Evolutionary conservation across 768 basidiomycete genomes (phyloP).

Genomic region (Hebeloma cylindrosporum): DNA sequence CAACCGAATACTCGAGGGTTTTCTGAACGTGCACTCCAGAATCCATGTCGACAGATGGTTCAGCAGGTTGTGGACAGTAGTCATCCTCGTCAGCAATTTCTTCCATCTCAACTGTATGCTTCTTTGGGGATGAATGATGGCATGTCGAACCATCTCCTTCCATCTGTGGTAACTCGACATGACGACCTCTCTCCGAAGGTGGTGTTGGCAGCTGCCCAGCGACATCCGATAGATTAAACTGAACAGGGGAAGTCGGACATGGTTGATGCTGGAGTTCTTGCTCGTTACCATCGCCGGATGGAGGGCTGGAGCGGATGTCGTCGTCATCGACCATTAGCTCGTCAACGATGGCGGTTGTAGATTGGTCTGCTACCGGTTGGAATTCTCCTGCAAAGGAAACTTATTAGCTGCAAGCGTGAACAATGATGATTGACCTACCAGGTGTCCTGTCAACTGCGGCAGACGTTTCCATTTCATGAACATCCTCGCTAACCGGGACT

Average conservation of each 20-base stretch:
- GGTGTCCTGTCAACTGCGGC: background rate
- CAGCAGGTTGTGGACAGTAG: background rate
- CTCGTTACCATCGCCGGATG: background rate
- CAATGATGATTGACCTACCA: too few species aligned
- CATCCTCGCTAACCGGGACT: background rate
- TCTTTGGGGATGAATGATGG: background rate
- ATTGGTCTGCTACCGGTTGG: background rate
- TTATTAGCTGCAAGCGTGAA: too few species aligned
- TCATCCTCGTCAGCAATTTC: slow-evolving; percentile 10
- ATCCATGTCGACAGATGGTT: slow-evolving; percentile 1
- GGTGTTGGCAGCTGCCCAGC: slow-evolving; percentile 25
- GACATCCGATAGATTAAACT: background rate
- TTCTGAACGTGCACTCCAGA: background rate
- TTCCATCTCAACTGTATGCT: slow-evolving; percentile 4
- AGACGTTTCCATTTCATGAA: background rate
- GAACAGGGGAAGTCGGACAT: background rate
- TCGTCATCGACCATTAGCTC: background rate
- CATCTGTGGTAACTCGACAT: slow-evolving; percentile 2
- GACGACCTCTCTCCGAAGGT: slow-evolving; percentile 19
- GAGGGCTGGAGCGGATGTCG: background rate
- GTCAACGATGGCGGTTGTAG: background rate
- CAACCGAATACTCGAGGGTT: slow-evolving; percentile 7
- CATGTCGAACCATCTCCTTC: background rate
- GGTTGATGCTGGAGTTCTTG: background rate
- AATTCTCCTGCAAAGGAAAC: background rate